A percentile compares a stretch with the other conserved stretches of the same genome.
Evolutionary conservation across 352 stramenopile species (phyloP).

Genomic region (Globisporangium cederbergense): DNA sequence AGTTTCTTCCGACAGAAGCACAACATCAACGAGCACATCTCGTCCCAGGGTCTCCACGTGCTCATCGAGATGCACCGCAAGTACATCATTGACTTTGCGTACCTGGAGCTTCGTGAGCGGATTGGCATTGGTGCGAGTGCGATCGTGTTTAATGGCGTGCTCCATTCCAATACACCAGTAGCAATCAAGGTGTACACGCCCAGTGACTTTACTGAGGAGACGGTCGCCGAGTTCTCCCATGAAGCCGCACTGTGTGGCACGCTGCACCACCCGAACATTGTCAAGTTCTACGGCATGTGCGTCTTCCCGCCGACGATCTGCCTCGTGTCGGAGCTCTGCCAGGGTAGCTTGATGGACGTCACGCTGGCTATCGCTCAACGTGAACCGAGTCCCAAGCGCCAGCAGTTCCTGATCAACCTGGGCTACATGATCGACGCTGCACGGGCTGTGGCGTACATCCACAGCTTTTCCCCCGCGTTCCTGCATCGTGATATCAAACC

Average conservation of each 20-base stretch:
- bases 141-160: slow-evolving; percentile 39
- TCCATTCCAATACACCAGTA: slow-evolving; percentile 31
- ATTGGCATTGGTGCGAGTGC: slow-evolving; percentile 49
- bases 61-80: slow-evolving; percentile 58
- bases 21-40: slow-evolving; percentile 30
- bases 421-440: slow-evolving; percentile 61
- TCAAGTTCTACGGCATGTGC: slow-evolving; percentile 61
- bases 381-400: slow-evolving; percentile 17
- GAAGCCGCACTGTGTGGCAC: slow-evolving; percentile 51
- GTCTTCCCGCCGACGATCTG: slow-evolving; percentile 59
- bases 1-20: slow-evolving; percentile 16
- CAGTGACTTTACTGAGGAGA: slow-evolving; percentile 42
- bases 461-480: slow-evolving; percentile 58
- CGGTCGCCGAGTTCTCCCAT: slow-evolving; percentile 55
- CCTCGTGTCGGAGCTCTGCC: slow-evolving; percentile 54
- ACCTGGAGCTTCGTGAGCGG: slow-evolving; percentile 38
- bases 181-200: slow-evolving; percentile 70
- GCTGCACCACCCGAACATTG: slow-evolving; percentile 55
- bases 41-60: slow-evolving; percentile 40
- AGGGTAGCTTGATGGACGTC: slow-evolving; percentile 43
- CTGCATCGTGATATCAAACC: slow-evolving; percentile 67
- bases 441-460: slow-evolving; percentile 52
- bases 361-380: slow-evolving; percentile 20
- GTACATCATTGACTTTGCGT: slow-evolving; percentile 14
- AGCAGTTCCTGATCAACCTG: slow-evolving; percentile 48